Percentiles rank a stretch among this genome's conserved stretches.
Evolutionary conservation across 1,139 yeast species (phyloP).

Genomic region (Torulaspora globosa): DNA sequence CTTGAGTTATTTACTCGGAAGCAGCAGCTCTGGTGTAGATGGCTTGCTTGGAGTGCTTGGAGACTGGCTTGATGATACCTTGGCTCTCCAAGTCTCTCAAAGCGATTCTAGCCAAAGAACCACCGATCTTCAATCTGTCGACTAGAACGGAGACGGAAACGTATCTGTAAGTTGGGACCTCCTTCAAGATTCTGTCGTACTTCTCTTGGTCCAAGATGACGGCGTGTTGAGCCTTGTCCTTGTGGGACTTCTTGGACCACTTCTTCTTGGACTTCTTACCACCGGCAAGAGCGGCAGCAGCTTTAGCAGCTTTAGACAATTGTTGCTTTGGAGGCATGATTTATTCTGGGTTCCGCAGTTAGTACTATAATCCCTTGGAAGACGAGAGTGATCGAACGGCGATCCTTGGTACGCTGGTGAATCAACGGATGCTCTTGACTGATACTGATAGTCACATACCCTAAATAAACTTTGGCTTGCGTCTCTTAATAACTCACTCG

Average conservation of each 20-base stretch:
- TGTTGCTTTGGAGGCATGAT: conserved; percentile 99
- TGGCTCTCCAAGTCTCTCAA: conserved; percentile 91
- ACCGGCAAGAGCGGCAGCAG: conserved; percentile 99
- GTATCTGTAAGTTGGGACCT: conserved; percentile 98
- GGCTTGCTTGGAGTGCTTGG: conserved; percentile 94
- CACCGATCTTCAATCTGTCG: conserved; percentile 99
- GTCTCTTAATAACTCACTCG: conserved; percentile 3
- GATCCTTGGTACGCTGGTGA: neutral
- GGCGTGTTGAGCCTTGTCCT: conserved; percentile 99
- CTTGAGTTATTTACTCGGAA: conserved; percentile 42
- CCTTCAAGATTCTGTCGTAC: conserved; percentile 99
- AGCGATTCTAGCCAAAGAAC: conserved; percentile 98
- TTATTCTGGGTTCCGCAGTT: conserved; percentile 14
- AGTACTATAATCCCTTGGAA: neutral
- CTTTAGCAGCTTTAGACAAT: conserved; percentile 99
- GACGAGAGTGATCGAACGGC: neutral
- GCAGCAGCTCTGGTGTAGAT: conserved; percentile 85
- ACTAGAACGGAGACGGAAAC: conserved; percentile 97
- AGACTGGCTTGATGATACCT: conserved; percentile 93
- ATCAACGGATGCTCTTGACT: neutral
- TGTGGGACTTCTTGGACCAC: conserved; percentile 99
- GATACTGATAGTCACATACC: conserved; percentile 21
- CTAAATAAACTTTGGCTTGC: conserved; percentile 25
- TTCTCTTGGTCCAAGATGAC: conserved; percentile 96
- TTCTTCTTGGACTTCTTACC: conserved; percentile 99